A percentile compares a stretch with the other conserved stretches of the same genome.
Conservation (phyloP, 2,329 filamentous ascomycete genomes). For the Aspergillus brasiliensis region DNA sequence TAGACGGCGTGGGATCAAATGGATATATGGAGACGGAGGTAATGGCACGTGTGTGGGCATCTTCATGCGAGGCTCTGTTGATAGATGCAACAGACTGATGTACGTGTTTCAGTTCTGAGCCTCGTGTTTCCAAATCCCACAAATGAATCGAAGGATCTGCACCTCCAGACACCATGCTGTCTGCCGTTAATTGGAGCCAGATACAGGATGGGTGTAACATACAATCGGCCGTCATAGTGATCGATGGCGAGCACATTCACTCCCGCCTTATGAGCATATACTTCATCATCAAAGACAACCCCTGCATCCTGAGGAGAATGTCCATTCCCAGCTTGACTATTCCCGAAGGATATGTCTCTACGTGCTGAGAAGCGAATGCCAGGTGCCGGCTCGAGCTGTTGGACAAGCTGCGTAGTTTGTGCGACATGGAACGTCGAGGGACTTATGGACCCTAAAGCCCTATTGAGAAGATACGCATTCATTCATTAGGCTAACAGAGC, state of each 20-base stretch:
- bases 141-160: conserved; percentile 81
- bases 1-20: conserved; percentile 50
- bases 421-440: conserved; percentile 66
- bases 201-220: conserved; percentile 20
- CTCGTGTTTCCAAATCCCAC: conserved; percentile 76
- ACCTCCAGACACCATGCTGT: conserved; percentile 78
- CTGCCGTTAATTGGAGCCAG: neutral
- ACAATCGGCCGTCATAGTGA: conserved; percentile 77
- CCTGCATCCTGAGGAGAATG: neutral
- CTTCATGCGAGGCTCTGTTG: conserved; percentile 38
- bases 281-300: conserved; percentile 24
- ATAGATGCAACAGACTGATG: conserved; percentile 54
- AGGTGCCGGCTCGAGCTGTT: conserved; percentile 68
- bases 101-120: conserved; percentile 54
- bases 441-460: conserved; percentile 69
- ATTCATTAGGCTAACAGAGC: conserved; percentile 57
- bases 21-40: conserved; percentile 53
- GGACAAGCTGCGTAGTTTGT: conserved; percentile 66
- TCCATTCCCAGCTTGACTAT: neutral
- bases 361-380: conserved; percentile 65
- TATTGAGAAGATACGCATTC: conserved; percentile 75
- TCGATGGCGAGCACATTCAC: conserved; percentile 80
- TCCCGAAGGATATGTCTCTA: neutral
- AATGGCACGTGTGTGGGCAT: conserved; percentile 48
- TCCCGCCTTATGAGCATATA: conserved; percentile 70